Evolutionary conservation across 257 asterid genomes (phyloP).

Genomic region (Catharanthus roseus): DNA sequence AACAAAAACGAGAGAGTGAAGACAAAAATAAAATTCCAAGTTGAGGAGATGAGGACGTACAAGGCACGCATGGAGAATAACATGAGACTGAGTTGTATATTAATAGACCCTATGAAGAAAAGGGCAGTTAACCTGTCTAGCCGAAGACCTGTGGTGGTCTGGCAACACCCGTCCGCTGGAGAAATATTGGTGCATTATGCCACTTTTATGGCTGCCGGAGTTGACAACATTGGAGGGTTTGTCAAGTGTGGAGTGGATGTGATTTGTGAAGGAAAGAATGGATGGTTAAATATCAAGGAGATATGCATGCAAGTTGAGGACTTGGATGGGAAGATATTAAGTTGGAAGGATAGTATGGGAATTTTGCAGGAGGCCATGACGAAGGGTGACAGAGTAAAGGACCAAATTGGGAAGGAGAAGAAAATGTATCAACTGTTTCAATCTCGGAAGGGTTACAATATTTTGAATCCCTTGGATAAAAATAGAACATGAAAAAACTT

Average conservation of each 20-base stretch:
- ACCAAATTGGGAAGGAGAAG: constrained; percentile 26
- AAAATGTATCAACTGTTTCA: constrained; percentile 27
- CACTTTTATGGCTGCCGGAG: constrained; percentile 35
- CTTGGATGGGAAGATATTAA: constrained; percentile 47
- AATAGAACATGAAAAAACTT: too few species aligned
- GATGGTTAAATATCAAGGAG: constrained; percentile 48
- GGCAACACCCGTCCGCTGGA: too few species aligned
- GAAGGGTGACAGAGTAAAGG: constrained; percentile 44
- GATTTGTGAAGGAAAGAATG: constrained; percentile 48
- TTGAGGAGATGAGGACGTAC: constrained; percentile 43
- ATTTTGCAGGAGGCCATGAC: constrained; percentile 43
- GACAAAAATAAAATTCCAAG: constrained; percentile 33
- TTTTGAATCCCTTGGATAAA: too few species aligned
- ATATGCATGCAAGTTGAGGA: constrained; percentile 72
- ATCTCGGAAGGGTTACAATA: not conserved
- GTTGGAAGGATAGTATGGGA: constrained; percentile 51
- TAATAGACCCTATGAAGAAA: constrained; percentile 43
- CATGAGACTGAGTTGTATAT: constrained; percentile 59
- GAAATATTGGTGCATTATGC: constrained; percentile 43
- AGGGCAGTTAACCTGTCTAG: too few species aligned
- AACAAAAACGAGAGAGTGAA: constrained; percentile 37
- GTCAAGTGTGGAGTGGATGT: constrained; percentile 52
- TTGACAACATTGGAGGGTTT: constrained; percentile 17
- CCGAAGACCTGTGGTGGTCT: too few species aligned
- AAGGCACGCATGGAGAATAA: constrained; percentile 28